These are phyloP conservation scores for Pythium sp. DNA, from an alignment of 352 stramenopile species.

Conservation along the genomic window DNA sequence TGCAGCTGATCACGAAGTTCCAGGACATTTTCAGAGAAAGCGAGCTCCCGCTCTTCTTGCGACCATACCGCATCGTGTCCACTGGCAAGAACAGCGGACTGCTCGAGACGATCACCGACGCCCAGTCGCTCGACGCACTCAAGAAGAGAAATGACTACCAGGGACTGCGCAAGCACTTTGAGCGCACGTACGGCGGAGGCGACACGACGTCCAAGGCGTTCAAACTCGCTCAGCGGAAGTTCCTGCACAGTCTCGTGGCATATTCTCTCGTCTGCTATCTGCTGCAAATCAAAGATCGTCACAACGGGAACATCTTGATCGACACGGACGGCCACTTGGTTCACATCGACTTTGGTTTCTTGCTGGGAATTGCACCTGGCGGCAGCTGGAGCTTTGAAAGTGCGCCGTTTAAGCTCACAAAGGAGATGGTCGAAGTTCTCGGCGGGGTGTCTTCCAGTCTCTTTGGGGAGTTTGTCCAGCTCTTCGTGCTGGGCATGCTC, in stretches of 20 bases:
- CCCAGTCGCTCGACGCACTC: slow-evolving; percentile 93
- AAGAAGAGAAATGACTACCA: slow-evolving; percentile 90
- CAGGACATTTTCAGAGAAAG: slow-evolving; percentile 90
- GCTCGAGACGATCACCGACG: slow-evolving; percentile 94
- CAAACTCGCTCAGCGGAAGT: slow-evolving; percentile 54
- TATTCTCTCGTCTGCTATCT: slow-evolving; percentile 84
- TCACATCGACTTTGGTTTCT: slow-evolving; percentile 98
- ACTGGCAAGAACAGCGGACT: slow-evolving; percentile 91
- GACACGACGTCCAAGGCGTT: slow-evolving; percentile 38
- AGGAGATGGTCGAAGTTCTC: slow-evolving; percentile 93
- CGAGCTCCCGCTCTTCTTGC: slow-evolving; percentile 91
- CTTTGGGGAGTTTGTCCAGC: slow-evolving; percentile 70
- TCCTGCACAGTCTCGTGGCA: slow-evolving; percentile 63
- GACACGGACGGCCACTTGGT: slow-evolving; percentile 88
- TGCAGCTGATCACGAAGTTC: slow-evolving; percentile 95
- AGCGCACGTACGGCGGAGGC: slow-evolving; percentile 78
- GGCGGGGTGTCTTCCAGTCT: slow-evolving; percentile 52
- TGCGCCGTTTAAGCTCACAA: slow-evolving; percentile 95
- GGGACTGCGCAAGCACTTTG: slow-evolving; percentile 89
- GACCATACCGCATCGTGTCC: slow-evolving; percentile 93
- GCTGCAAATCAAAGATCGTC: slow-evolving; percentile 92
- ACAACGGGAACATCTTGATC: slow-evolving; percentile 97
- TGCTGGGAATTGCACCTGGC: slow-evolving; percentile 93
- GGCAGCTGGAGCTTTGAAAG: slow-evolving; percentile 92
- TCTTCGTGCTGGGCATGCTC: slow-evolving; percentile 55